Evolutionary conservation across 2,329 filamentous ascomycete genomes (phyloP).

Genomic region (Fusarium equiseti): DNA sequence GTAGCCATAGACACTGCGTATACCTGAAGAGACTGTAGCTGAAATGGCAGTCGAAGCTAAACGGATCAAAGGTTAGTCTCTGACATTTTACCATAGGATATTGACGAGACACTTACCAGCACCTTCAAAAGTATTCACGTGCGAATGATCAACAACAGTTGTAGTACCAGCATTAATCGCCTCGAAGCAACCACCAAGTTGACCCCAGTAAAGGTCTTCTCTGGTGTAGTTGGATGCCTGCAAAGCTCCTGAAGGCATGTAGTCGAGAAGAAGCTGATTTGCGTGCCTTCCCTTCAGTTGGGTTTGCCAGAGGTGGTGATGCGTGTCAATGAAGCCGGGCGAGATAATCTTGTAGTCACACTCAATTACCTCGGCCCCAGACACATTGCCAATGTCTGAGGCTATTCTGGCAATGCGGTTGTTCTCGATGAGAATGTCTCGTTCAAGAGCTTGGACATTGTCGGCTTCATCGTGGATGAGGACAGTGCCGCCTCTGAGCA

Average conservation of each 20-base stretch:
- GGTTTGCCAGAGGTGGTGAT: conserved; percentile 26
- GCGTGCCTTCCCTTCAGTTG: conserved; percentile 22
- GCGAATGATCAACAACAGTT: conserved; percentile 29
- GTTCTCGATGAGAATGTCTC: conserved; percentile 19
- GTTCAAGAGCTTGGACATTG: not conserved
- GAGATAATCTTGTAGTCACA: conserved; percentile 9
- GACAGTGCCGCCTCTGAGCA: conserved; percentile 24
- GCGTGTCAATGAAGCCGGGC: conserved; percentile 17
- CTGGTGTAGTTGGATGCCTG: conserved; percentile 2
- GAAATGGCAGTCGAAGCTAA: not conserved
- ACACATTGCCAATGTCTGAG: not conserved
- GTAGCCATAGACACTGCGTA: conserved; percentile 23
- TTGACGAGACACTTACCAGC: not conserved
- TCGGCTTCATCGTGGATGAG: conserved; percentile 22
- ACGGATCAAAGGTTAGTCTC: too few species aligned
- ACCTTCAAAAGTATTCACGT: conserved; percentile 1
- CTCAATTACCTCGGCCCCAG: not conserved
- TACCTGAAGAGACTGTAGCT: conserved; percentile 8
- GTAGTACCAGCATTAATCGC: conserved; percentile 31
- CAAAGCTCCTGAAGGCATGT: conserved; percentile 10
- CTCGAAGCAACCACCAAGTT: conserved; percentile 26
- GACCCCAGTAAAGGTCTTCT: conserved; percentile 27
- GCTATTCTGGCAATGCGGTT: conserved; percentile 15
- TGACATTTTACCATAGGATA: too few species aligned
- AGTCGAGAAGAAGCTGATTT: conserved; percentile 8